Evolutionary conservation across 2,329 filamentous ascomycete genomes (phyloP).

Genomic region (Rhinocladiella similis): DNA sequence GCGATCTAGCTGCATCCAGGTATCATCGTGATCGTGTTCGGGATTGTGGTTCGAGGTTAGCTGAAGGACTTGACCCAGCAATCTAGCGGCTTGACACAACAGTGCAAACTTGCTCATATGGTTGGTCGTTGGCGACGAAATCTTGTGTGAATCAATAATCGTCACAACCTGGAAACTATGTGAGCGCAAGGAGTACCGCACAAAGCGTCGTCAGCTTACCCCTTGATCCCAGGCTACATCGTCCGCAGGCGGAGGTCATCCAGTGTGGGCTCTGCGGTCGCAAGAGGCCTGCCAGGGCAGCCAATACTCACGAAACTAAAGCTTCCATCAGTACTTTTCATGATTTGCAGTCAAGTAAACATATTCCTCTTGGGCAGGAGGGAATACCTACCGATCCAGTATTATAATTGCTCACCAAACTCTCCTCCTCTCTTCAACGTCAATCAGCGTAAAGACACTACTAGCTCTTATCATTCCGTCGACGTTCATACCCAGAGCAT

Average conservation of each 20-base stretch:
- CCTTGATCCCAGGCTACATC: slow-evolving; percentile 8
- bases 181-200: not conserved
- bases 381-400: slow-evolving; percentile 16
- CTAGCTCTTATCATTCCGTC: not conserved
- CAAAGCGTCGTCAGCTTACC: not conserved
- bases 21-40: not conserved
- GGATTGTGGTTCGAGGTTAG: slow-evolving; percentile 4
- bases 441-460: slow-evolving; percentile 22
- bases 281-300: slow-evolving; percentile 25
- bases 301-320: slow-evolving; percentile 9
- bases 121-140: slow-evolving; percentile 28
- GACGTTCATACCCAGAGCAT: slow-evolving; percentile 22
- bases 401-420: slow-evolving; percentile 34
- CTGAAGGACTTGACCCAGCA: slow-evolving; percentile 21
- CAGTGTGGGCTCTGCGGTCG: slow-evolving; percentile 26
- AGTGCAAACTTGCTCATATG: slow-evolving; percentile 32
- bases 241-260: slow-evolving; percentile 25
- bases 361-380: too few species aligned
- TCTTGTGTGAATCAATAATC: slow-evolving; percentile 13
- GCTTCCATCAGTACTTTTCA: too few species aligned
- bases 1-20: slow-evolving; percentile 26
- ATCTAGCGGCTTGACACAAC: slow-evolving; percentile 16
- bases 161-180: not conserved
- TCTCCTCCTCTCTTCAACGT: slow-evolving; percentile 30
- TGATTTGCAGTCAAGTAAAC: too few species aligned